Conservation (phyloP, 2,329 filamentous ascomycete genomes). For the Talaromyces piceae region DNA sequence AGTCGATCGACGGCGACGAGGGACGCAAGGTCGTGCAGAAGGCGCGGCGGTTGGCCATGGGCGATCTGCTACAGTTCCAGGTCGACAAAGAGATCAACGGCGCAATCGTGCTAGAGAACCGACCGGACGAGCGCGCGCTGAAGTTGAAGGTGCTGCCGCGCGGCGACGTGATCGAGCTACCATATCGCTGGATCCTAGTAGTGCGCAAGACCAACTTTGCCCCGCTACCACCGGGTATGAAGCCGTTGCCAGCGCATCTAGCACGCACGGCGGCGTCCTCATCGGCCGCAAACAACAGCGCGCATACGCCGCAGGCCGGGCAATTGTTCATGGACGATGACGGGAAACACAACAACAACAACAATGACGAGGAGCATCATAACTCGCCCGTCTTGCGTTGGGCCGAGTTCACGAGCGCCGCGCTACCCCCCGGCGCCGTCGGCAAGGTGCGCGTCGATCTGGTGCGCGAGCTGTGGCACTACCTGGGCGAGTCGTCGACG, state of each 20-base stretch:
- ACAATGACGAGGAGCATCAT: no score
- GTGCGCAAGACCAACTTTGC: constrained; percentile 44
- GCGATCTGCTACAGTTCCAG: constrained; percentile 82
- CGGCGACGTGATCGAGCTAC: constrained; percentile 53
- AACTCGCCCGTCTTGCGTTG: constrained; percentile 54
- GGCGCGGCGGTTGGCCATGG: constrained; percentile 59
- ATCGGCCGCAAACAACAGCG: constrained; percentile 47
- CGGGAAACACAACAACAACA: no score
- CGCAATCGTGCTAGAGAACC: constrained; percentile 78
- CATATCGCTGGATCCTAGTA: constrained; percentile 46
- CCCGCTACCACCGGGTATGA: constrained; percentile 38
- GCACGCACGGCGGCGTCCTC: constrained; percentile 46
- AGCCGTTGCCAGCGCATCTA: constrained; percentile 41
- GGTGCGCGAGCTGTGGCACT: constrained; percentile 62
- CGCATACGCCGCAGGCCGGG: constrained; percentile 58
- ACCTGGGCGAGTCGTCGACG: constrained; percentile 77
- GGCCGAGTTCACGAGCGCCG: constrained; percentile 68
- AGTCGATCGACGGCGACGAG: constrained; percentile 63
- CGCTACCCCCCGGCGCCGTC: constrained; percentile 49
- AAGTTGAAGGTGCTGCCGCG: constrained; percentile 78
- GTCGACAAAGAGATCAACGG: constrained; percentile 82
- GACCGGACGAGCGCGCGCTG: constrained; percentile 64
- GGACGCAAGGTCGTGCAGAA: constrained; percentile 59
- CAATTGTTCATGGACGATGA: no score
- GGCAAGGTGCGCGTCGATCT: constrained; percentile 63